Evolutionary conservation across 805 yeast species (phyloP).

Genomic region (Monosporozyma unispora): DNA sequence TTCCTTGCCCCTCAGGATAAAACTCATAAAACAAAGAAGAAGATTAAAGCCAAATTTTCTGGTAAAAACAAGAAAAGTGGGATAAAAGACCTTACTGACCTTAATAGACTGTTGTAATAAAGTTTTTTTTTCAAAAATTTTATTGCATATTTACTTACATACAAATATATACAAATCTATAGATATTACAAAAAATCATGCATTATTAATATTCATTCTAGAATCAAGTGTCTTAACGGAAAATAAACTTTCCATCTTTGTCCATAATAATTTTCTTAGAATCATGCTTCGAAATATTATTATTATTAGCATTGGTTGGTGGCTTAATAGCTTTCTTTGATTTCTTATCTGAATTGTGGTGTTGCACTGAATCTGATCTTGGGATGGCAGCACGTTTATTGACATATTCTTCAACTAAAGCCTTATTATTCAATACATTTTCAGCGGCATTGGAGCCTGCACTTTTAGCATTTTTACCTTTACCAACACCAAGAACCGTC

Average conservation of each 20-base stretch:
- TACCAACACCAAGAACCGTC: constrained; percentile 58
- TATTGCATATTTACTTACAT: background rate
- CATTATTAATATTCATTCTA: background rate
- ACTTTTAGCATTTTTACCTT: constrained; percentile 56
- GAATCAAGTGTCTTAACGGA: background rate
- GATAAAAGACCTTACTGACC: background rate
- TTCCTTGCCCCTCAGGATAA: constrained; percentile 5
- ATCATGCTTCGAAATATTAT: background rate
- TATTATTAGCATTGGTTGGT: background rate
- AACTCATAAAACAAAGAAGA: constrained; percentile 9
- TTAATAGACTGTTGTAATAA: background rate
- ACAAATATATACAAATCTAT: background rate
- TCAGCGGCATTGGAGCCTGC: constrained; percentile 86
- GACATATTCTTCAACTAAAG: constrained; percentile 54
- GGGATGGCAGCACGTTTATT: constrained; percentile 47
- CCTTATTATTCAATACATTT: constrained; percentile 55
- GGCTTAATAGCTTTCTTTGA: background rate
- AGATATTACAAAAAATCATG: background rate
- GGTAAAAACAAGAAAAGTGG: constrained; percentile 5
- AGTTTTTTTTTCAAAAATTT: background rate
- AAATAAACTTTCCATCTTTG: constrained; percentile 8
- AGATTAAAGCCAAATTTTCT: constrained; percentile 14
- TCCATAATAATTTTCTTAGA: constrained; percentile 3
- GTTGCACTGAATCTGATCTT: constrained; percentile 29
- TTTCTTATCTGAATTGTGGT: constrained; percentile 3